phyloP scores from a whole-genome alignment of 345 rosid species.

The Geranium brycei region DNA sequence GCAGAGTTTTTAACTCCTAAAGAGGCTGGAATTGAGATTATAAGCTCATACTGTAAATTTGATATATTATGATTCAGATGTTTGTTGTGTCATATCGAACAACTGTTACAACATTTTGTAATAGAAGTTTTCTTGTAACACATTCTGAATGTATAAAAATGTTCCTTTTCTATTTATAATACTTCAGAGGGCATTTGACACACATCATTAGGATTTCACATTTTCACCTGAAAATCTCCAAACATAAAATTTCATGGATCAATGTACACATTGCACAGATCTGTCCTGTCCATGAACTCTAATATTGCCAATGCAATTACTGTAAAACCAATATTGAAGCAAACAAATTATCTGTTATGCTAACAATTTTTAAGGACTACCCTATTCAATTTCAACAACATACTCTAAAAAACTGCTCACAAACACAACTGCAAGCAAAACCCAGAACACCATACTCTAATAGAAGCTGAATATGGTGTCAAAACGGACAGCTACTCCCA shows the following conservation, averaged over 20 bases:
- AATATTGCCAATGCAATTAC: neutral
- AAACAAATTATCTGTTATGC: neutral
- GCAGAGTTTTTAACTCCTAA: too few relatives aligned
- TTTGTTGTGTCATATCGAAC: too few relatives aligned
- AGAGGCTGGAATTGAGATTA: too few relatives aligned
- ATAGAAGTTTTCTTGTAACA: neutral
- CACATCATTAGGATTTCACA: neutral
- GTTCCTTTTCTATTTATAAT: too few relatives aligned
- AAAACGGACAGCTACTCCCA: slow-evolving; percentile 4
- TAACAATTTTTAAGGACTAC: neutral
- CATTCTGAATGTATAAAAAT: neutral
- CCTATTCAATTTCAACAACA: neutral
- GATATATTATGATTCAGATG: too few relatives aligned
- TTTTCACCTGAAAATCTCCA: too few relatives aligned
- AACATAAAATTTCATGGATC: neutral
- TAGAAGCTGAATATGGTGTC: neutral
- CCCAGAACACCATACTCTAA: neutral
- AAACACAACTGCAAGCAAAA: slow-evolving; percentile 1
- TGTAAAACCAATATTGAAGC: neutral
- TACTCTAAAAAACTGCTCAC: neutral
- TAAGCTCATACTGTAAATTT: too few relatives aligned
- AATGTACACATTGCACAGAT: neutral
- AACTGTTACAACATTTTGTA: neutral
- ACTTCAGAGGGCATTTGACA: neutral
- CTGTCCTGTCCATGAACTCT: neutral